Evolutionary conservation across 108 stramenopile genomes (phyloP).

Genomic region (Stephanodiscus minutulus): DNA sequence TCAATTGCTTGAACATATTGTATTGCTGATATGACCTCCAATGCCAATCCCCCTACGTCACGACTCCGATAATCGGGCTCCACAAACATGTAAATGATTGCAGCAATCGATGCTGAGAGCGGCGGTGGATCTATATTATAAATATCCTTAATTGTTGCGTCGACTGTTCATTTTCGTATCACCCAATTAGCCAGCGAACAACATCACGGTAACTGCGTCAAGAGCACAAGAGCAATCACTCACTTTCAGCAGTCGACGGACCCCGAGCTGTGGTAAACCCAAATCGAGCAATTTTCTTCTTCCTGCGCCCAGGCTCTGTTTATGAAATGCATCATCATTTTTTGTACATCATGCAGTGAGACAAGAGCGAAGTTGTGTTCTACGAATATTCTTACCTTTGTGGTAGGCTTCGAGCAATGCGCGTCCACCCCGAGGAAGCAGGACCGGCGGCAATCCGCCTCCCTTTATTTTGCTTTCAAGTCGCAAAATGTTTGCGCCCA

Average conservation of each 20-base stretch:
- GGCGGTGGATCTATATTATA: conserved; percentile 49
- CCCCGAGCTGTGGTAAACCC: conserved; percentile 75
- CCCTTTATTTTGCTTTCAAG: conserved; percentile 52
- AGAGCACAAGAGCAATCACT: conserved; percentile 7
- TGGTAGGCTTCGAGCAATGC: conserved; percentile 70
- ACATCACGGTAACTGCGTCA: background rate
- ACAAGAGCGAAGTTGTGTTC: background rate
- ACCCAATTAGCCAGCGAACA: background rate
- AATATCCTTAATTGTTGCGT: conserved; percentile 66
- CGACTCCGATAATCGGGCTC: conserved; percentile 64
- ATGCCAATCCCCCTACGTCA: conserved; percentile 63
- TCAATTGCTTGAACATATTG: conserved; percentile 67
- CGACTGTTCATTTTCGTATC: conserved; percentile 37
- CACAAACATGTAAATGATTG: conserved; percentile 86
- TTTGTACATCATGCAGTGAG: background rate
- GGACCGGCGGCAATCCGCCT: conserved; percentile 47
- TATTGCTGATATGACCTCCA: conserved; percentile 74
- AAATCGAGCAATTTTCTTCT: conserved; percentile 69
- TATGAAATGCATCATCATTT: background rate
- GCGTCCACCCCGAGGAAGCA: conserved; percentile 68
- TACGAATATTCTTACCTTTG: conserved; percentile 12
- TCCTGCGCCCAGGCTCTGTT: conserved; percentile 33
- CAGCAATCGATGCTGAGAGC: conserved; percentile 51
- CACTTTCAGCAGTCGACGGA: conserved; percentile 53
- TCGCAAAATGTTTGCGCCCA: conserved; percentile 60